These are phyloP conservation scores for Hygrocybe punicea DNA, from an alignment of 768 basidiomycete genomes.

Conservation along the genomic window DNA sequence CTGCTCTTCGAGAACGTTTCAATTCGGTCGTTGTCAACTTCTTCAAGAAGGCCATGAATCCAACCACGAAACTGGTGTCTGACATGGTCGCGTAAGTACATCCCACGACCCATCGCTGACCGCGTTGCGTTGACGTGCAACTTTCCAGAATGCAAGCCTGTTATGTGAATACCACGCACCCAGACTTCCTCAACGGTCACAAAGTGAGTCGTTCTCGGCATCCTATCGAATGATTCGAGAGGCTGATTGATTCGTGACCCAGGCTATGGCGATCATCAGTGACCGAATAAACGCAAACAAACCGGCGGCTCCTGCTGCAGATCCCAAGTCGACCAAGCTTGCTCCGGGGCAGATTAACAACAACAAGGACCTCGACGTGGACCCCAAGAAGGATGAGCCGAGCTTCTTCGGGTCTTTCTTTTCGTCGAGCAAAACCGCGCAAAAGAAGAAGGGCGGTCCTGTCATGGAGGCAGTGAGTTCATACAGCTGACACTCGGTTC, in stretches of 20 bases:
- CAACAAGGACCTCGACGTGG: conserved; percentile 90
- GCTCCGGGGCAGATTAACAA: conserved; percentile 74
- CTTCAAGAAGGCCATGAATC: conserved; percentile 90
- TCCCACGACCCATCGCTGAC: background rate
- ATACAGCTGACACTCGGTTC: too few relatives aligned
- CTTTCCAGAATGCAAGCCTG: conserved; percentile 87
- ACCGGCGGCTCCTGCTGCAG: conserved; percentile 53
- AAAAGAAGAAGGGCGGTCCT: conserved; percentile 55
- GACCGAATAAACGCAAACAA: conserved; percentile 83
- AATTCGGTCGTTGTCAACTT: conserved; percentile 95
- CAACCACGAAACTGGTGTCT: conserved; percentile 89
- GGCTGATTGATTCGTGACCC: conserved; percentile 6
- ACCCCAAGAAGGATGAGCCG: conserved; percentile 80
- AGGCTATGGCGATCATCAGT: conserved; percentile 86
- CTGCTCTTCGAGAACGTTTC: conserved; percentile 94
- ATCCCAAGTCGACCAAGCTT: conserved; percentile 69
- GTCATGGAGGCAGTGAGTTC: conserved; percentile 46
- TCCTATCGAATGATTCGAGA: background rate
- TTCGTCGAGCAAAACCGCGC: conserved; percentile 52
- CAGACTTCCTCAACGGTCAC: conserved; percentile 96
- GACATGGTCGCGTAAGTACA: conserved; percentile 84
- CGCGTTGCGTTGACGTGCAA: conserved; percentile 3
- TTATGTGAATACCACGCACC: conserved; percentile 98
- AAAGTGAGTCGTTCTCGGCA: conserved; percentile 44
- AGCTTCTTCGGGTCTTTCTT: conserved; percentile 98